Base-by-base conservation (phyloP, 805 yeast species). In the Wickerhamomyces chambardii region DNA sequence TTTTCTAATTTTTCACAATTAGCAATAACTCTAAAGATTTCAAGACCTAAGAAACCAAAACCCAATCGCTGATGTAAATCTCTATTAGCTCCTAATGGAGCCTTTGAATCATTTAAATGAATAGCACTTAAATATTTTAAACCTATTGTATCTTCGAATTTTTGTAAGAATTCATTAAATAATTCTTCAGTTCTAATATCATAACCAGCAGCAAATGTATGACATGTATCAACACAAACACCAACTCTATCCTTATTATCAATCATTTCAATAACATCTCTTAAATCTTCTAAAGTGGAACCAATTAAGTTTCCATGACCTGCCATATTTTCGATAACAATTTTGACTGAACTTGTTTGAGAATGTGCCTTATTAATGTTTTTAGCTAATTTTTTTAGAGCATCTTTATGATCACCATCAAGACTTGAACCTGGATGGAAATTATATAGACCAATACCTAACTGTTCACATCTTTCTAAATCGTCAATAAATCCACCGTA, bases 301-400 rank as follows among this genome's bases (percentile, higher is more conserved):
- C 97, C 98, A 29, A 92, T 81, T 40, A 90, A 69, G 42, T 84
- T 81, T 3, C 95, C 96, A 47, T 86, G 94, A 9, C 98, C 98
- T 2, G 98, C 96, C 98, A 92, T 92, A 52, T 90, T 92, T 51
- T 92, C 98, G 39, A 92, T 68, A 11, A 92, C 94, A 30, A 92
- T 78, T 50, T 81, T 89, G 24, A 92, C 97, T 51, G 75, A 80
- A 6, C 61, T 48, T 0, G 98, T 92, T 37, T 75, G 76, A 18
- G 59, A 58, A 33, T 84, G 79, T 5, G 95, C 97, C 32, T 61
- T 67, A 55, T 92, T 90, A 43, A 92, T 78, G 45, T 82, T 81
- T 17, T 66, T 64, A 0, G 97, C 97, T 43, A 92, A 63, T 38
- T 77, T 73, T 35, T 59, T 60, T 28, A 89, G 58, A 2, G 94